Evolutionary conservation across 805 yeast species (phyloP).

Genomic region (Wickerhamomyces subpelliculosus): DNA sequence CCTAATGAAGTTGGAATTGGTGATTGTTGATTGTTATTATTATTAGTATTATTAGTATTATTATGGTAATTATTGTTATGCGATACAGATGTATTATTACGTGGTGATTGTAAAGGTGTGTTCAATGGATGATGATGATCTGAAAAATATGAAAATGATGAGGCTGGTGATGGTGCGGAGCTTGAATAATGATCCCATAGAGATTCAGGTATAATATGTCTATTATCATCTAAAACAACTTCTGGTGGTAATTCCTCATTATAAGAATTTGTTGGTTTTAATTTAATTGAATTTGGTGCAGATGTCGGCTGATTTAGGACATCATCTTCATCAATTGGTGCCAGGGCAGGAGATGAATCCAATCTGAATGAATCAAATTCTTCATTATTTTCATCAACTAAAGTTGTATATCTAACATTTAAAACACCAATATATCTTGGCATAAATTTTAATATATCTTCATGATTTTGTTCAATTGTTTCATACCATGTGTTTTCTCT

Average conservation of each 20-base stretch:
- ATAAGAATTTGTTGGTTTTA: conserved; percentile 14
- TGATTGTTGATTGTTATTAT: conserved; percentile 5
- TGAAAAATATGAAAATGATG: conserved; percentile 29
- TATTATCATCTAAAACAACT: conserved; percentile 87
- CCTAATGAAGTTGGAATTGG: conserved; percentile 30
- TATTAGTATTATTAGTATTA: too few relatives aligned
- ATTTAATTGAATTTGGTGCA: conserved; percentile 5
- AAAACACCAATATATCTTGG: conserved; percentile 92
- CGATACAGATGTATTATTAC: too few relatives aligned
- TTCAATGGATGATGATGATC: too few relatives aligned
- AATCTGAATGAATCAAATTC: conserved; percentile 7
- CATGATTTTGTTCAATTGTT: conserved; percentile 70
- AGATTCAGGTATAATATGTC: conserved; percentile 84
- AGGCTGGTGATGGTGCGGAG: conserved; percentile 33
- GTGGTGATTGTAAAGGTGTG: conserved; percentile 22
- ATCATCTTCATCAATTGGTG: conserved; percentile 12
- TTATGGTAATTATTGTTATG: too few relatives aligned
- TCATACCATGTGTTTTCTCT: conserved; percentile 92
- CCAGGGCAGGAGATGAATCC: conserved; percentile 11
- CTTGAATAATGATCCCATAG: conserved; percentile 56
- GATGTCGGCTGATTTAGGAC: conserved; percentile 2
- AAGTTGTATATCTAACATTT: conserved; percentile 66
- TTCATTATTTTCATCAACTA: conserved; percentile 20
- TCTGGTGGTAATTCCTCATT: conserved; percentile 49
- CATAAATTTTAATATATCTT: conserved; percentile 75